Evolutionary conservation across 2,329 filamentous ascomycete species (phyloP).

Genomic region (Neofusicoccum cordaticola): DNA sequence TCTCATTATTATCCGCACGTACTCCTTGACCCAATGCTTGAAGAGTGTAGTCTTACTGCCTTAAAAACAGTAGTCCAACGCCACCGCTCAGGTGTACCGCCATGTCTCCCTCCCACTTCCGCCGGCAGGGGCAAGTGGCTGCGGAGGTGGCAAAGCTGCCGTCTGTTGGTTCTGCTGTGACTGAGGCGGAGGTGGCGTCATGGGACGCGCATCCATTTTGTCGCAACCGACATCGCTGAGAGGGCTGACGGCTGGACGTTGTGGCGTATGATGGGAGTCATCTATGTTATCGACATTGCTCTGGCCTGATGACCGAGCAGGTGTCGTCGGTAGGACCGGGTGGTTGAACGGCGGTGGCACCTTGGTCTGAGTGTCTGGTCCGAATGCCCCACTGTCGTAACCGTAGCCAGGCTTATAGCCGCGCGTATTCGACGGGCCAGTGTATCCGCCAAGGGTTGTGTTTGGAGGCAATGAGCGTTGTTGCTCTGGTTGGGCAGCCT

Average conservation of each 20-base stretch:
- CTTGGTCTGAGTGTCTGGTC: slow-evolving; percentile 12
- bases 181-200: neutral
- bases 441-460: slow-evolving; percentile 5
- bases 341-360: slow-evolving; percentile 6
- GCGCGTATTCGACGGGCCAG: slow-evolving; percentile 15
- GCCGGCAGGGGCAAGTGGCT: neutral
- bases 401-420: slow-evolving; percentile 17
- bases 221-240: slow-evolving; percentile 16
- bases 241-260: slow-evolving; percentile 16
- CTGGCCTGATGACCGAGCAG: slow-evolving; percentile 18
- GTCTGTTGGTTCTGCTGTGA: neutral
- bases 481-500: neutral
- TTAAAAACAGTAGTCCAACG: neutral
- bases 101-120: slow-evolving; percentile 19
- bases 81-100: slow-evolving; percentile 9
- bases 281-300: slow-evolving; percentile 29
- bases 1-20: too few relatives aligned
- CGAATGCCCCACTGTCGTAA: slow-evolving; percentile 17
- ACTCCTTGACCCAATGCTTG: too few relatives aligned
- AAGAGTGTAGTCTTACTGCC: too few relatives aligned
- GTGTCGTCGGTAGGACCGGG: neutral
- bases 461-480: neutral
- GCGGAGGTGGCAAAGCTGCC: neutral
- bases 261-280: slow-evolving; percentile 26
- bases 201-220: neutral